Base-by-base conservation (phyloP, 148 eudicot species). In the Dianthus caryophyllus region DNA sequence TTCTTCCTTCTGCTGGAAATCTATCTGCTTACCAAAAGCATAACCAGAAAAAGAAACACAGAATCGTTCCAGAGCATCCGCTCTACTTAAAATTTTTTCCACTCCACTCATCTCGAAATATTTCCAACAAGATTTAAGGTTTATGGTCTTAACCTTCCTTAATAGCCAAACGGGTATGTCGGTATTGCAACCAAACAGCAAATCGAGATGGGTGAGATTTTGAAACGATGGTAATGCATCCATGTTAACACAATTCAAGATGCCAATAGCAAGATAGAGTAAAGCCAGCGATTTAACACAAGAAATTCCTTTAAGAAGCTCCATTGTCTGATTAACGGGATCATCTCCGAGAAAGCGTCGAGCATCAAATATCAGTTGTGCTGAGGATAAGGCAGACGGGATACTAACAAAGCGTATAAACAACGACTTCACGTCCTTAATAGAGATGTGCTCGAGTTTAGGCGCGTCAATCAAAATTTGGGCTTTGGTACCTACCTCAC, bases 241-340 rank as follows among this genome's bases (percentile, higher is more conserved):
- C 5, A 36, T 24, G 41, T 26, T 21, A 6, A 21, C 48, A 20
- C 14, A 62, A 39, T 36, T 38, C 49, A 62, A 62, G 4, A 20
- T 5, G 8, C 3, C 17, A 2, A 31, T 1, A n/a, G 20, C 41
- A 6, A 20, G 43, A 17, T 5, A 38, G 20, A 10, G 8, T 39
- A 62, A 1, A 49, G n/a, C 20, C 8, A 62, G 24, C 17, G 48
- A 62, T 29, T 21, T 36, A 7, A 16, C 50, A 62, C 12, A 9
- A 20, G 49, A 62, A n/a, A 62, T 30, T 17, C 66, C 66, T 39
- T 62, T 20, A 20, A 62, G 2, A 38, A 39, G 49, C 20, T n/a
- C 49, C 18, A 62, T 9, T 21, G 21, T 61, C 26, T 61, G 38
- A 24, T 20, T 61, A 14, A 36, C 13, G 38, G n/a, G 10, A 61